Conservation (phyloP, 1,284 basidiomycete species). For the Taiwanofungus camphoratus region DNA sequence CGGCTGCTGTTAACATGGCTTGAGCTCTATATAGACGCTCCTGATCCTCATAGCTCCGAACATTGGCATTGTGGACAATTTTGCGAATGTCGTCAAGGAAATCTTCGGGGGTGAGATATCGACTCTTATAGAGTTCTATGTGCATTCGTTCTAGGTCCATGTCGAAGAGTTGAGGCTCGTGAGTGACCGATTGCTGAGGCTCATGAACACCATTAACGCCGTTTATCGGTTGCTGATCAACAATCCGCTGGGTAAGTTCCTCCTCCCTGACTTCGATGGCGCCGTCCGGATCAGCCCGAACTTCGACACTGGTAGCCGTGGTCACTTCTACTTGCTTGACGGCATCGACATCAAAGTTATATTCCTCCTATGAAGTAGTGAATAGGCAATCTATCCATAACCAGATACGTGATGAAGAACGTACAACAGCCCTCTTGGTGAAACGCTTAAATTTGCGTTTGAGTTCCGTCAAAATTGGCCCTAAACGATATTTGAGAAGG, state of each 20-base stretch:
- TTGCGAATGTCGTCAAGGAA: slow-evolving; percentile 87
- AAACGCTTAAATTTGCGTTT: slow-evolving; percentile 94
- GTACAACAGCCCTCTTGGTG: slow-evolving; percentile 75
- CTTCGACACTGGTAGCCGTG: slow-evolving; percentile 32
- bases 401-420: slow-evolving; percentile 23
- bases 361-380: slow-evolving; percentile 55
- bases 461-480: slow-evolving; percentile 83
- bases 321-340: slow-evolving; percentile 25
- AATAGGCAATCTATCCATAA: not conserved
- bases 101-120: slow-evolving; percentile 83
- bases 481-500: slow-evolving; percentile 82
- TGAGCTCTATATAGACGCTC: slow-evolving; percentile 81
- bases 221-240: slow-evolving; percentile 17
- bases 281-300: slow-evolving; percentile 37
- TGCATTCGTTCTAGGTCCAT: slow-evolving; percentile 94
- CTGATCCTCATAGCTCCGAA: slow-evolving; percentile 58
- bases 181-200: slow-evolving; percentile 13
- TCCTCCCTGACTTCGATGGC: slow-evolving; percentile 40
- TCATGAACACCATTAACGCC: slow-evolving; percentile 13
- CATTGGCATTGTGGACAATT: slow-evolving; percentile 85
- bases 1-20: slow-evolving; percentile 84
- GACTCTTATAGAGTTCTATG: slow-evolving; percentile 77
- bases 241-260: slow-evolving; percentile 19
- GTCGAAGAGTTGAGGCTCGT: slow-evolving; percentile 49
- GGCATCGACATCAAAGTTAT: slow-evolving; percentile 40